Evolutionary conservation across 2,329 filamentous ascomycete genomes (phyloP), one percentile per base, ranked within the genome.

Genomic region (Pseudopithomyces chartarum): DNA sequence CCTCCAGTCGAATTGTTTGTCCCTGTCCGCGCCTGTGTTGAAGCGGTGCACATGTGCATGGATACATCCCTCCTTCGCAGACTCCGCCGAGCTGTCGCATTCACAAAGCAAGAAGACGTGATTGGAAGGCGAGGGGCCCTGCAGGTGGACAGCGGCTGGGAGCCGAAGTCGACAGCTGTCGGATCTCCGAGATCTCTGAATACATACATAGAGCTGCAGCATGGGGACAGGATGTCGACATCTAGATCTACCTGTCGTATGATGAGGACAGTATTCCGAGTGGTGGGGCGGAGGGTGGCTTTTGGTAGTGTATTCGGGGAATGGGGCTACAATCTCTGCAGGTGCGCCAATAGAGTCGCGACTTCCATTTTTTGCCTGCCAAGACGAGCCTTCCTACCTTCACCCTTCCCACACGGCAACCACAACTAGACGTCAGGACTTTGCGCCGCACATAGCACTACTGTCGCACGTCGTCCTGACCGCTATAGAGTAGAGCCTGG

Each of bases 301-400:
- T 40, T 29, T 12, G 33, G 23, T 40, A 19, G 45, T 54, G 44
- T 36, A 33, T 17, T 23, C n/a, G 26, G 17, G 10, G 29, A 43
- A 42, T 23, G 19, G 15, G n/a, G 17, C 15, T n/a, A 13, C 20
- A 54, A 49, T 44, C 19, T 33, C 53, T 52, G 40, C 51, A 52
- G 15, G 26, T 48, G 13, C 47, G 46, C 46, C 57, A 42, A 54
- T 22, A 32, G 32, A 33, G 11, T 38, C 36, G 29, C 38, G 23
- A 19, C 36, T 39, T 39, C 15, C 52, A 10, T 23, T 47, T 33
- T 54, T n/a, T n/a, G 26, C 8, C 26, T 17, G 55, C 55, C 51
- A 57, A 54, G 50, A 26, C 55, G 38, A 13, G n/a, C 5, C n/a
- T 36, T 32, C 29, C 15, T 33, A 54, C 55, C 36, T 46, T 51